Evolutionary conservation across 257 asterid genomes (phyloP).

Genomic region (Nicotiana otophora): DNA sequence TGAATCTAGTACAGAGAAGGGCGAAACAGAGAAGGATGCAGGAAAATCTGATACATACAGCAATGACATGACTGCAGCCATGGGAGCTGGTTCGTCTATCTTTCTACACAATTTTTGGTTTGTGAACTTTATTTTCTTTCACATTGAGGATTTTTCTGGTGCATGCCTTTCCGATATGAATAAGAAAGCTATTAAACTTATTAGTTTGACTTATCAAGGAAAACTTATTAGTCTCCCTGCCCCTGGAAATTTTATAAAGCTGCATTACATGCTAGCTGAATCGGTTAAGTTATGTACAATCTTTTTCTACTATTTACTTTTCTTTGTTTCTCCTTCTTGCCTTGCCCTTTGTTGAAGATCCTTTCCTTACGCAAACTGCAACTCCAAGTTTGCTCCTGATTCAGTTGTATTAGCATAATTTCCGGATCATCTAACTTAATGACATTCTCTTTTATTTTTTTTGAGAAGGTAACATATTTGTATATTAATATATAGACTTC

Average conservation of each 20-base stretch:
- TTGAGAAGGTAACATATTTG: too few relatives aligned
- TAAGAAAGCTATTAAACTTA: not conserved
- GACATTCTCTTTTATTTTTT: not conserved
- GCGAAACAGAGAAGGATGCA: constrained; percentile 30
- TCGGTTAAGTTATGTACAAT: not conserved
- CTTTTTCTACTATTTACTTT: not conserved
- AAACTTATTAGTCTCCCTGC: not conserved
- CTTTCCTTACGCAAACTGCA: not conserved
- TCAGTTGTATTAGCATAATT: not conserved
- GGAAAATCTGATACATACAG: constrained; percentile 79
- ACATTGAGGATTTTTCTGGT: not conserved
- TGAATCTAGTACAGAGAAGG: constrained; percentile 51
- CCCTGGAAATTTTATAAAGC: not conserved
- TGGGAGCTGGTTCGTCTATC: constrained; percentile 88
- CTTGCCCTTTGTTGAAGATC: not conserved
- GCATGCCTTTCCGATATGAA: not conserved
- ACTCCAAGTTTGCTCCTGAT: not conserved
- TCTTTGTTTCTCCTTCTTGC: constrained; percentile 2
- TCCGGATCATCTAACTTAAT: not conserved
- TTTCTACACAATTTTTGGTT: not conserved
- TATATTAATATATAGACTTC: too few relatives aligned
- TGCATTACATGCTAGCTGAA: not conserved
- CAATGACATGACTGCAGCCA: constrained; percentile 87
- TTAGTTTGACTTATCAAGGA: not conserved
- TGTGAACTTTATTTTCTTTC: not conserved